Evolutionary conservation across 129 eudicot genomes (phyloP).

Genomic region (Lonicera japonica): DNA sequence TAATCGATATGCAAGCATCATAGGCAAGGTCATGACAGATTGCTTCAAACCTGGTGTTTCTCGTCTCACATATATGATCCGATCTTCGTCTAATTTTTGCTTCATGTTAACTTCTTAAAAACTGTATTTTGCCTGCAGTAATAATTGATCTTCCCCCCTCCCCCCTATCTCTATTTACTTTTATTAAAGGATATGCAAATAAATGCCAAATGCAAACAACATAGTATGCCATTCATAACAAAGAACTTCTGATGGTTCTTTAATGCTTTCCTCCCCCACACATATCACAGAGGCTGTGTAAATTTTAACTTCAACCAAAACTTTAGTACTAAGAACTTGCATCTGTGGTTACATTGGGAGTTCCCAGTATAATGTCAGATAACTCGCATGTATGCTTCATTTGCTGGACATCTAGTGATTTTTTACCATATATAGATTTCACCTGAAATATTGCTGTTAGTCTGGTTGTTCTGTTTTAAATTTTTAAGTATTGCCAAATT

Average conservation of each 20-base stretch:
- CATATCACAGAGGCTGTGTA: background rate
- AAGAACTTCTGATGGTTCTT: too few species aligned
- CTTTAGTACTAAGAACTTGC: background rate
- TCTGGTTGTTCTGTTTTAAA: background rate
- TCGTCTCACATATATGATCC: too few species aligned
- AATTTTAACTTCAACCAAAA: background rate
- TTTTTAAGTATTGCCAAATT: background rate
- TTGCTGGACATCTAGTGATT: background rate
- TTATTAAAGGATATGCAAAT: too few species aligned
- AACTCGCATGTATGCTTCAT: conserved; percentile 5
- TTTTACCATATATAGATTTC: background rate
- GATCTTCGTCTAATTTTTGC: too few species aligned
- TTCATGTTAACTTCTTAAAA: too few species aligned
- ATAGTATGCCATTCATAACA: background rate
- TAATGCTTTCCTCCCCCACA: background rate
- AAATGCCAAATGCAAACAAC: background rate
- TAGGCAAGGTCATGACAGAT: too few species aligned
- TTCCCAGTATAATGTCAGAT: background rate
- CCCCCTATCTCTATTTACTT: too few species aligned
- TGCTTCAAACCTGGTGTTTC: too few species aligned
- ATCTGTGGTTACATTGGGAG: background rate
- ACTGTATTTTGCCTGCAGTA: too few species aligned
- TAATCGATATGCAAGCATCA: too few species aligned
- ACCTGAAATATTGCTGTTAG: background rate
- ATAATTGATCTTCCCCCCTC: too few species aligned